Base-by-base conservation (phyloP, 1,139 yeast genomes). In the Schwanniomyces etchellsii region DNA sequence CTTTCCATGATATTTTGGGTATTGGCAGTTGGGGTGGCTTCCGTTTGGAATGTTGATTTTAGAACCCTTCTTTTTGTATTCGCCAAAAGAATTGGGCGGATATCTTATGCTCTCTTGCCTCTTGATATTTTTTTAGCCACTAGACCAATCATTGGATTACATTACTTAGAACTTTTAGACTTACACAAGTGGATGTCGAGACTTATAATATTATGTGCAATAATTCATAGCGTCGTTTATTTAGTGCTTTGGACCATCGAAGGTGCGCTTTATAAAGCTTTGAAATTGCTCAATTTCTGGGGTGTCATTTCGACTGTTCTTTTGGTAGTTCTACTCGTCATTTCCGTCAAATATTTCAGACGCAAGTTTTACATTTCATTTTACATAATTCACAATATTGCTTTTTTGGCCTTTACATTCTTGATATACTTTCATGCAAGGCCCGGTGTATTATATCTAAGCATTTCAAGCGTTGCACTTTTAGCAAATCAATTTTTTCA, bases 131-230 rank as follows among this genome's bases (percentile, higher is more conserved):
- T 77, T 30, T 50, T 86, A 11, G 73, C 78, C 1, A 45, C 82
- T 20, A 60, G 84, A 30, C 88, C 94, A 3, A 65, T 76, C 2
- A 48, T 76, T 30, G 73, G 77, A 1, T 52, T 64, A 13, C 71
- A 75, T 9, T 85, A 84, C 44, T 53, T 83, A 35, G 64, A 71
- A 25, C 52, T 77, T 10, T 45, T 85, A 5, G 63, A 62, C 9
- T 47, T 83, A 10, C 96, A 88, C 55, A 85, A 84, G 50, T 85
- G 95, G 95, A 52, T 82, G 1, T 79, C 93, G 2, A 60, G 96
- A 39, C 37, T 80, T 2, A 71, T 81, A 4, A 64, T 82, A 0
- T 40, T 68, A 0, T 56, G 74, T 25, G 73, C 75, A 0, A 28
- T 67, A 0, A 28, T 73, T 7, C 97, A 88, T 47, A 67, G 81